Evolutionary conservation across 2,329 filamentous ascomycete species (phyloP).

Genomic region (Diaporthe sp.): DNA sequence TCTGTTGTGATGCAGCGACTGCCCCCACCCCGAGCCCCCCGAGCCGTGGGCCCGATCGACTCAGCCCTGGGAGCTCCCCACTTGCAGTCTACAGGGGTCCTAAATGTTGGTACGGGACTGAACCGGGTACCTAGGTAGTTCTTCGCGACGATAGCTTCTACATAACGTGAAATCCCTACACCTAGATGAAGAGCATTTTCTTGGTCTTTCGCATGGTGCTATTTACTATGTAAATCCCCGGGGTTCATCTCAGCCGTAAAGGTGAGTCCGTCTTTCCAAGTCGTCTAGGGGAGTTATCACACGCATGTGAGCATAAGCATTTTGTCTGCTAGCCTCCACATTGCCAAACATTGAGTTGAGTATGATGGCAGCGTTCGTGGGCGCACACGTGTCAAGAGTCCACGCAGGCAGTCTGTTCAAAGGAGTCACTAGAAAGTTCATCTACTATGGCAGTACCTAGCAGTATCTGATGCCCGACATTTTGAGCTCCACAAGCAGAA

Average conservation of each 20-base stretch:
- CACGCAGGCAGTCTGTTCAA: neutral
- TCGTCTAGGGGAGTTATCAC: too few relatives aligned
- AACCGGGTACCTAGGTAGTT: neutral
- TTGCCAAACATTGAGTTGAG: neutral
- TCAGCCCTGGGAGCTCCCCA: neutral
- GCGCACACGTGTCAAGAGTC: neutral
- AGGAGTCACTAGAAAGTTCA: neutral
- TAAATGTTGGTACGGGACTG: neutral
- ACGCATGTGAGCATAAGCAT: neutral
- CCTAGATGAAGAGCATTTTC: too few relatives aligned
- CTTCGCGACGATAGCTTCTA: neutral
- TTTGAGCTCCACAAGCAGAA: neutral
- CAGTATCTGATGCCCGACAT: neutral
- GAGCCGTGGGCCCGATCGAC: conserved; percentile 10
- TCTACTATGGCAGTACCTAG: neutral
- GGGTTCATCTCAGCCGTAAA: too few relatives aligned
- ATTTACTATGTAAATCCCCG: neutral
- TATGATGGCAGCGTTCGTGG: neutral
- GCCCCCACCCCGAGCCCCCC: conserved; percentile 3
- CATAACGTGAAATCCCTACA: neutral
- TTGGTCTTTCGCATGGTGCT: too few relatives aligned
- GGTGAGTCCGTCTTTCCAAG: too few relatives aligned
- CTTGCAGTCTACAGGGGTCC: neutral
- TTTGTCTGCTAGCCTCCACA: neutral
- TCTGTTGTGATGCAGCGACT: neutral